These are phyloP conservation scores for Pythium dissotocum DNA, from an alignment of 352 stramenopile genomes.

Conservation along the genomic window DNA sequence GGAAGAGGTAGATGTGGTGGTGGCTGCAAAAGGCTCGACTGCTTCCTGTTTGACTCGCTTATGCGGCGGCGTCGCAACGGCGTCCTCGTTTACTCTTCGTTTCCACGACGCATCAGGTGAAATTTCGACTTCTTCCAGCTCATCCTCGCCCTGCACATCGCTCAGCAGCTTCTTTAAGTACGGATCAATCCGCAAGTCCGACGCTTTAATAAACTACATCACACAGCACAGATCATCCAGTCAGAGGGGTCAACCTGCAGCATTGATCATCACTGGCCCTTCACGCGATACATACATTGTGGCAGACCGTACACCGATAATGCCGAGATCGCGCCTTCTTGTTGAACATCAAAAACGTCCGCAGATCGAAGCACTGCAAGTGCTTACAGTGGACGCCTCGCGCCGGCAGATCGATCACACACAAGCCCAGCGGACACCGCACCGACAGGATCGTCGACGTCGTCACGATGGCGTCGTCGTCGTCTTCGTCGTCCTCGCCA, in stretches of 20 bases:
- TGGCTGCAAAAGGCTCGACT: slow-evolving; percentile 7
- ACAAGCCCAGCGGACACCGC: slow-evolving; percentile 84
- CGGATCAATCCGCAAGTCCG: slow-evolving; percentile 88
- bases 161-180: slow-evolving; percentile 90
- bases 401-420: slow-evolving; percentile 89
- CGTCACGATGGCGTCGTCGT: slow-evolving; percentile 83
- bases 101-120: slow-evolving; percentile 83
- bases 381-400: slow-evolving; percentile 92
- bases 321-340: slow-evolving; percentile 82
- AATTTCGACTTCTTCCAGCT: slow-evolving; percentile 91
- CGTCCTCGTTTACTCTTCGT: slow-evolving; percentile 55
- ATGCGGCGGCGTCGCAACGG: slow-evolving; percentile 24
- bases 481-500: slow-evolving; percentile 73
- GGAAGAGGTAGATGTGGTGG: background rate
- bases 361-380: slow-evolving; percentile 95
- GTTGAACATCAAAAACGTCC: slow-evolving; percentile 92
- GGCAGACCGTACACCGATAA: slow-evolving; percentile 91
- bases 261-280: background rate
- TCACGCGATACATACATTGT: slow-evolving; percentile 60
- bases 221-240: slow-evolving; percentile 9
- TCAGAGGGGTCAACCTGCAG: background rate
- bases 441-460: slow-evolving; percentile 89
- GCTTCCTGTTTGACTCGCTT: slow-evolving; percentile 70
- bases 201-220: slow-evolving; percentile 81
- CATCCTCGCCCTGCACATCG: slow-evolving; percentile 78